These are phyloP conservation scores for Sporisorium scitamineum DNA, from an alignment of 1,284 basidiomycete species.

Conservation along the genomic window DNA sequence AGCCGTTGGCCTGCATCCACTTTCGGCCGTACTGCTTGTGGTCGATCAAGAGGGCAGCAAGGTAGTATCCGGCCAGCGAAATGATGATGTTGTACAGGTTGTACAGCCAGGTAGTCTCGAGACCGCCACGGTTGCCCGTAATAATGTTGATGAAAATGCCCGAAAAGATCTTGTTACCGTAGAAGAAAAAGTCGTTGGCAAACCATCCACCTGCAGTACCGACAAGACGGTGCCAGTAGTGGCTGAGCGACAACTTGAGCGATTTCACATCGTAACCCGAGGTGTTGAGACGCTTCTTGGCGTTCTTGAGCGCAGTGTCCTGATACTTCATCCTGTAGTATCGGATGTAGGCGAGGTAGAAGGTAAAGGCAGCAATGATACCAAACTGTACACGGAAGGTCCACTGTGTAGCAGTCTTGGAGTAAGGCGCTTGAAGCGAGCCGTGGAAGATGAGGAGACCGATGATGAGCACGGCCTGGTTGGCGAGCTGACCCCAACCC, in stretches of 20 bases:
- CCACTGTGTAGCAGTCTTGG: conserved; percentile 72
- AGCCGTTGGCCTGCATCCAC: conserved; percentile 73
- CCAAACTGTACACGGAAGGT: conserved; percentile 74
- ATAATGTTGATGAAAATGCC: conserved; percentile 70
- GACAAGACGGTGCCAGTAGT: conserved; percentile 73
- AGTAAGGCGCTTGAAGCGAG: conserved; percentile 70
- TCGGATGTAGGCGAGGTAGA: conserved; percentile 74
- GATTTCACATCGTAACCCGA: conserved; percentile 73
- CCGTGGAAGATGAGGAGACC: conserved; percentile 73
- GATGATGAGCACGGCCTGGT: conserved; percentile 73
- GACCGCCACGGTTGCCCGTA: conserved; percentile 68
- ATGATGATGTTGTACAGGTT: conserved; percentile 72
- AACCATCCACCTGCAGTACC: conserved; percentile 73
- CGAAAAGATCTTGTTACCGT: conserved; percentile 70
- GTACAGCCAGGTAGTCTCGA: conserved; percentile 73
- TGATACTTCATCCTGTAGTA: conserved; percentile 71
- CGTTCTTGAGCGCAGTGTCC: conserved; percentile 68
- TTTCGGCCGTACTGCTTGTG: conserved; percentile 72
- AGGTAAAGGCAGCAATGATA: conserved; percentile 72
- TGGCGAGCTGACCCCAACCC: conserved; percentile 74
- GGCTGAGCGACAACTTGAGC: conserved; percentile 72
- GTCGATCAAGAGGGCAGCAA: conserved; percentile 74
- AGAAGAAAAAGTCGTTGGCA: conserved; percentile 73
- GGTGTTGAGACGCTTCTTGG: conserved; percentile 71
- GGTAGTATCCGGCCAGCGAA: conserved; percentile 73